Conservation (phyloP, 2,329 filamentous ascomycete genomes). For the Sporothrix pseudoabietina region DNA sequence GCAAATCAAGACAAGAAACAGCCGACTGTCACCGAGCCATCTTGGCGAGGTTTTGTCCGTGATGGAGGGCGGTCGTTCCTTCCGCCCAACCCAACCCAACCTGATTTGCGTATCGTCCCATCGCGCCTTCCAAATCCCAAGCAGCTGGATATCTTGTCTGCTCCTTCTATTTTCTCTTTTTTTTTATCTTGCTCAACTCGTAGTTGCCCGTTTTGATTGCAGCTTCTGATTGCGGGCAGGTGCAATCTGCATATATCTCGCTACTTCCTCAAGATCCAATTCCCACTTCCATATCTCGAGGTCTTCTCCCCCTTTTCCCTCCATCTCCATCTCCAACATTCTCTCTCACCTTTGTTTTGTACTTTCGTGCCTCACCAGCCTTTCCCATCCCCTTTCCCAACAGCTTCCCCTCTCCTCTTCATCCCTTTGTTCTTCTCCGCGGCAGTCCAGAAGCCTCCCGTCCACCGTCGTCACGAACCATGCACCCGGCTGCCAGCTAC, state of each 20-base stretch:
- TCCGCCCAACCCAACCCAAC: slow-evolving; percentile 19
- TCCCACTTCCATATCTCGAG: neutral
- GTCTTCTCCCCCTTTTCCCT: slow-evolving; percentile 1
- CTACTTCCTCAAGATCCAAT: slow-evolving; percentile 19
- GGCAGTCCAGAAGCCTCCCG: neutral
- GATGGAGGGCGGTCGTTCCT: slow-evolving; percentile 28
- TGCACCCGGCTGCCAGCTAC: slow-evolving; percentile 11
- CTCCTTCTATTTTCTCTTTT: neutral
- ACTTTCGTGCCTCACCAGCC: neutral
- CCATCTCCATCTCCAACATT: neutral
- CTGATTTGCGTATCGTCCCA: slow-evolving; percentile 20
- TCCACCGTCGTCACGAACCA: slow-evolving; percentile 14
- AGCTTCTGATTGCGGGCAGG: slow-evolving; percentile 1
- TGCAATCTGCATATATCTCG: slow-evolving; percentile 25
- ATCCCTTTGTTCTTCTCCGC: neutral
- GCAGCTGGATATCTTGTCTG: slow-evolving; percentile 25
- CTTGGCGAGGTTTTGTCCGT: slow-evolving; percentile 19
- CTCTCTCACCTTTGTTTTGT: neutral
- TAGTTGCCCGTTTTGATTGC: slow-evolving; percentile 19
- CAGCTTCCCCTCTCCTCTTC: neutral
- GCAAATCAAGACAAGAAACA: slow-evolving; percentile 2
- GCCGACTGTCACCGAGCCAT: slow-evolving; percentile 24
- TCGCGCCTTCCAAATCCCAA: slow-evolving; percentile 27
- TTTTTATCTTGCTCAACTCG: neutral
- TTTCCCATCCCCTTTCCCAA: neutral